phyloP scores from a whole-genome alignment of 2,329 filamentous ascomycete genomes.

The Shiraia bambusicola region DNA sequence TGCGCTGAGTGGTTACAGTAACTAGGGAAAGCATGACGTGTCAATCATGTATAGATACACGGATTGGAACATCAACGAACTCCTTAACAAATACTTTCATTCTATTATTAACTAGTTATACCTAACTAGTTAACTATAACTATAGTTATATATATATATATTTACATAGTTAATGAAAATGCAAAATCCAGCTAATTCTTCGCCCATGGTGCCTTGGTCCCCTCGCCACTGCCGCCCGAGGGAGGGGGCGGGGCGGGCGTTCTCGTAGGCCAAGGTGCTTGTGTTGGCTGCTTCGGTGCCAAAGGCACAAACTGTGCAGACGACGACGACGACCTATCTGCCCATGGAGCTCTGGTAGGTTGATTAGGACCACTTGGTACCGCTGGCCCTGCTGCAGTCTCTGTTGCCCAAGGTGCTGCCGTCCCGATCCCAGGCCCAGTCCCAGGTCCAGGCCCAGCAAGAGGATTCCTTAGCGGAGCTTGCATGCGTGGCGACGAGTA shows the following conservation, averaged over 20 bases:
- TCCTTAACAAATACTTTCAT: too few relatives aligned
- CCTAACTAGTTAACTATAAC: too few relatives aligned
- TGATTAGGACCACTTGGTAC: constrained; percentile 35
- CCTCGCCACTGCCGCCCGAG: constrained; percentile 14
- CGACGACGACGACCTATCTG: constrained; percentile 1
- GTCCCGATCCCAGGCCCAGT: too few relatives aligned
- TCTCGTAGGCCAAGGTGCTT: constrained; percentile 31
- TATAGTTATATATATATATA: too few relatives aligned
- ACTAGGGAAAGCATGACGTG: too few relatives aligned
- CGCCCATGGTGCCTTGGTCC: constrained; percentile 29
- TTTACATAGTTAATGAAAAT: too few relatives aligned
- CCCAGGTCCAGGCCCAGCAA: background rate
- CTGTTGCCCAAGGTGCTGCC: constrained; percentile 11
- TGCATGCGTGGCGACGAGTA: constrained; percentile 19
- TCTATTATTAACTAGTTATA: too few relatives aligned
- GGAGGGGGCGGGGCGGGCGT: constrained; percentile 23
- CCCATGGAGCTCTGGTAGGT: constrained; percentile 38
- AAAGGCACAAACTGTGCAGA: constrained; percentile 16
- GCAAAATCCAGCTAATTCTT: constrained; percentile 15
- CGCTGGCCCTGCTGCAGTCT: background rate
- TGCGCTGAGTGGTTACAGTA: too few relatives aligned
- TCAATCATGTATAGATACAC: background rate
- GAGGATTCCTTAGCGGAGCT: constrained; percentile 26
- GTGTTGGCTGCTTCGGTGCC: constrained; percentile 36
- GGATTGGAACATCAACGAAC: background rate